Evolutionary conservation across 2,329 filamentous ascomycete species (phyloP), one percentile per base, ranked within the genome.

Genomic region (Pyricularia sp.): DNA sequence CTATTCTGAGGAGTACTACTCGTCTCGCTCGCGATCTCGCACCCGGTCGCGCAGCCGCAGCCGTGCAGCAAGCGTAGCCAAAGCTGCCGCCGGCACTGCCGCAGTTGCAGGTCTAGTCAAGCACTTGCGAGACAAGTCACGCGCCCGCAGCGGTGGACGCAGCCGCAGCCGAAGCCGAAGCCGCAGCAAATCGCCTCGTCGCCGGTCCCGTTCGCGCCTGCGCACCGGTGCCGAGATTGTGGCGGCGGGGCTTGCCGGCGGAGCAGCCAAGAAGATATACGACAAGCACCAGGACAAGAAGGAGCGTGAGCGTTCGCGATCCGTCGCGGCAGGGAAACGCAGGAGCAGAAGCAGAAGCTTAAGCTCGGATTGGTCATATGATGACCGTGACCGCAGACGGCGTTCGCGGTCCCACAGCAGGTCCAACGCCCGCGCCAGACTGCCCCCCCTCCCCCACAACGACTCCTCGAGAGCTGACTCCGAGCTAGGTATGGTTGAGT

Each of bases 401-500:
- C 70, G 71, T 59, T 72, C 72, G 67, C 73, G 70, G 30, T 72
- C 71, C 20, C 70, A 73, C 69, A 73, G 69, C 70, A 72, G 72
- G 70, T 77, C 76, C 77, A 76, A 77, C 77, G 80, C 80, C 79
- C 78, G 78, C 79, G 28, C 58, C 50, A 67, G 66, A 67, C 28
- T 55, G 50, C 28, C 82, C 79, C 82, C 82, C 74, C 82, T 84
- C 77, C 79, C 80, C 75, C 79, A 78, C 72, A 72, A 72, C 71
- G 72, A 75, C 68, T 66, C 76, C 77, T 61, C 71, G 42, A 67
- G 65, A 63, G 70, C 85, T 88, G 86, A 89, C 86, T 84, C 83
- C 81, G 86, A 88, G 80, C 81, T 89, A 87, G 87, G 86, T 80
- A 83, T 89, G 83, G 86, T 90, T 84, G 85, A 89, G 78, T 90